phyloP scores from a whole-genome alignment of 306 rosid genomes.

The Cicer judaicum region DNA sequence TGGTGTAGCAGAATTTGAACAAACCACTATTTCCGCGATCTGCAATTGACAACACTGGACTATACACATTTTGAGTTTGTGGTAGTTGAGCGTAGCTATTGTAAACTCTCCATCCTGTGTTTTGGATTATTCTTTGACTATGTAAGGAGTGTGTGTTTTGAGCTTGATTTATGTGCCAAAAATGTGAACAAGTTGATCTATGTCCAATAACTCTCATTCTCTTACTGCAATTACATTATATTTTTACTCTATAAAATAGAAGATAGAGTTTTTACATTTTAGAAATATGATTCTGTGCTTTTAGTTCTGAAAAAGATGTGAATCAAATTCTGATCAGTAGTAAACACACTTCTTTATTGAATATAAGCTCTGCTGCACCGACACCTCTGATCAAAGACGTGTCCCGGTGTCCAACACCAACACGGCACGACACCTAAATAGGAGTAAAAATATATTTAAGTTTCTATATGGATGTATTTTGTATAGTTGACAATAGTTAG shows the following conservation, averaged over 20 bases:
- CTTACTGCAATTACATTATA: neutral
- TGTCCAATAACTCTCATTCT: neutral
- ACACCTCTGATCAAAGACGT: too few species aligned
- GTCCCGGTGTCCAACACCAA: too few species aligned
- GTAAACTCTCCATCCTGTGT: neutral
- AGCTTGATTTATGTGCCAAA: neutral
- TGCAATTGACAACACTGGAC: too few species aligned
- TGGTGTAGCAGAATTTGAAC: too few species aligned
- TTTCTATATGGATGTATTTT: neutral
- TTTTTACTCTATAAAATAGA: neutral
- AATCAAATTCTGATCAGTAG: neutral
- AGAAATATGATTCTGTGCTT: neutral
- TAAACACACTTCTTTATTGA: neutral
- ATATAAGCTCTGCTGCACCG: too few species aligned
- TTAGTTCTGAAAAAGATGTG: neutral
- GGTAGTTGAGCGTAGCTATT: neutral
- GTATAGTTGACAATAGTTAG: slow-evolving; percentile 38
- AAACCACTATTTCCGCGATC: too few species aligned
- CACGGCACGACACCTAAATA: neutral
- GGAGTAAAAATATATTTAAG: neutral
- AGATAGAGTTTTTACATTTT: neutral
- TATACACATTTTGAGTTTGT: neutral
- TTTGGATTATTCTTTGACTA: neutral
- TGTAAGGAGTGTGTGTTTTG: neutral
- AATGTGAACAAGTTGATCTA: slow-evolving; percentile 5